Evolutionary conservation across 2,329 filamentous ascomycete genomes (phyloP), one percentile per base, ranked within the genome.

Genomic region (Chaetomium strumarium): DNA sequence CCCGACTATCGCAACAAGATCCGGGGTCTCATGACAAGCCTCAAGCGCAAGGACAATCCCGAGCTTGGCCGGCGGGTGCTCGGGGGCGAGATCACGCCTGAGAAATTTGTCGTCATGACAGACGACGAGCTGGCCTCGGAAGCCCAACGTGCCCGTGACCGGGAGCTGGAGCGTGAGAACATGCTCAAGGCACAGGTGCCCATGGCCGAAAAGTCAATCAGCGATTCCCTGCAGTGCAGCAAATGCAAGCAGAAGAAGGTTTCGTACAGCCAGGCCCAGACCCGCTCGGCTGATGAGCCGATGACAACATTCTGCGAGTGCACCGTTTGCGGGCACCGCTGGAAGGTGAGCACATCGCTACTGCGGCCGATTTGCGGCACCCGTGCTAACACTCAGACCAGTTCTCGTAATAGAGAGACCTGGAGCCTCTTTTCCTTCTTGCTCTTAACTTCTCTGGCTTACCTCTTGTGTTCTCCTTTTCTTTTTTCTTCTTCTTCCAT

Each of bases 161-260:
- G 80, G 61, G 83, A 83, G 68, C 78, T 96, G 46, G 79, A 90
- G 67, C 83, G 88, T 71, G 90, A 96, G 72, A 99, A 99, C 71
- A 91, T 97, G 88, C 90, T 90, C 75, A 90, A 92, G 71, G 90
- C 93, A 1, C 95, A 97, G 84, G 91, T 95, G 11, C 88, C 92
- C 52, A 87, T 91, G 77, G 87, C 84, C 16, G 86, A 96, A 72
- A 93, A 90, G 78, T 91, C 86, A 67, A 90, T 96, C 72, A 90
- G 85, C 67, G 86, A 87, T 67, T 88, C 85, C 52, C 78, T 97
- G 65, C 85, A 89, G 71, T 99, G 93, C 73, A 83, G 90, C 66
- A 91, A 90, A 70, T 99, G 93, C 73, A 88, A 88, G 64, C 80
- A 95, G 79, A 91, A 88, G 76, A 91, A 90, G 77, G 93, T 97